phyloP scores from a whole-genome alignment of 345 rosid genomes.

The Microcos paniculata region DNA sequence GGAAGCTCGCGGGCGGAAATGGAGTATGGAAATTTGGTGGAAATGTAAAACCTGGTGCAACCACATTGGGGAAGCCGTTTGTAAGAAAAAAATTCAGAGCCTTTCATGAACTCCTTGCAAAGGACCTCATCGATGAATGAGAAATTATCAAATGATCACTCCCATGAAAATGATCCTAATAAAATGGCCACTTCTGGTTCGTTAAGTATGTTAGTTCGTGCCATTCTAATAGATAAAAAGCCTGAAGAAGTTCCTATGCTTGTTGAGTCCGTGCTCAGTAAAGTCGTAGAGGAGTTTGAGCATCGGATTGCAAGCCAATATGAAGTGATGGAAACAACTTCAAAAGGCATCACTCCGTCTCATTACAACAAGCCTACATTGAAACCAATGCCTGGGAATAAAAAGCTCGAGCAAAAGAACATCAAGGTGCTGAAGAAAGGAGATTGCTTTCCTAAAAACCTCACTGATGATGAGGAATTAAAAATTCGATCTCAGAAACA shows the following conservation, averaged over 20 bases:
- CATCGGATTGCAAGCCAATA: conserved; percentile 66
- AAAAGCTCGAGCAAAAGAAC: conserved; percentile 61
- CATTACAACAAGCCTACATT: conserved; percentile 44
- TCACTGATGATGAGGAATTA: conserved; percentile 45
- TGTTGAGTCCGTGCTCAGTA: conserved; percentile 88
- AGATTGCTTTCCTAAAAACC: conserved; percentile 36
- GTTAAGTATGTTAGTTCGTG: conserved; percentile 69
- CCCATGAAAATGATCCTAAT: conserved; percentile 42
- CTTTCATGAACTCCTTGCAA: conserved; percentile 62
- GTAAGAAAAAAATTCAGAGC: conserved; percentile 73
- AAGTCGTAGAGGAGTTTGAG: conserved; percentile 86
- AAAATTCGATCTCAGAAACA: conserved; percentile 48
- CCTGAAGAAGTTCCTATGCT: conserved; percentile 77
- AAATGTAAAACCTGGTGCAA: conserved; percentile 47
- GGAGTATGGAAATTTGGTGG: conserved; percentile 90
- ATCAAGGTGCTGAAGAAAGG: conserved; percentile 47
- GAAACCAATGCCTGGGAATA: conserved; percentile 44
- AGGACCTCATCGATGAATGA: conserved; percentile 57
- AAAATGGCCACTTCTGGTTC: conserved; percentile 59
- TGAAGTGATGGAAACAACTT: conserved; percentile 45
- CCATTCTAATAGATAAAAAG: conserved; percentile 70
- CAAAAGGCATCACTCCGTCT: conserved; percentile 41
- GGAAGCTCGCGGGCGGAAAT: conserved; percentile 75
- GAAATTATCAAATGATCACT: conserved; percentile 28
- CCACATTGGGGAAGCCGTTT: conserved; percentile 46